Conservation (phyloP, 139 green algal species). For the Micromonas pusilla region DNA sequence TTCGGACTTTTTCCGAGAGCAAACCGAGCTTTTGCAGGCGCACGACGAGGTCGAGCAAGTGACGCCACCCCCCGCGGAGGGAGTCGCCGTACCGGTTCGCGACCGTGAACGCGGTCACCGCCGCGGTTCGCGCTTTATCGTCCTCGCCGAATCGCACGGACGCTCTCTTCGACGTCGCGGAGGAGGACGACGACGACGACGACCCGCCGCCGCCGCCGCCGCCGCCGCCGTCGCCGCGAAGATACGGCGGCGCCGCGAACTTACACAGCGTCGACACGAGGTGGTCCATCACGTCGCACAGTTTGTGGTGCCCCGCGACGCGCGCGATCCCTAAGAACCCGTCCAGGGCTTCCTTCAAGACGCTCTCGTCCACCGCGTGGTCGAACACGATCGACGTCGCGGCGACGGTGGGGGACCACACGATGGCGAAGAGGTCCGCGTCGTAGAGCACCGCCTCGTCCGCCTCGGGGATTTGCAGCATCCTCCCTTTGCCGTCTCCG, state of each 20-base stretch:
- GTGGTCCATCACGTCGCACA: constrained; percentile 50
- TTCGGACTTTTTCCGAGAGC: constrained; percentile 43
- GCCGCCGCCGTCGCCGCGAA: no score
- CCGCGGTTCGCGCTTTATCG: constrained; percentile 56
- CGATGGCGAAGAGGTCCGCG: constrained; percentile 78
- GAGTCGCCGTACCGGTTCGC: constrained; percentile 74
- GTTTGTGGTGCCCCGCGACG: constrained; percentile 42
- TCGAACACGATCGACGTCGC: constrained; percentile 88
- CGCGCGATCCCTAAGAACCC: constrained; percentile 47
- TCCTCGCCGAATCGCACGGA: constrained; percentile 63
- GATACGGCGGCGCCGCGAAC: neutral
- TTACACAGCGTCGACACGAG: constrained; percentile 52
- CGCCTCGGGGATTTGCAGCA: neutral
- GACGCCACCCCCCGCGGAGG: constrained; percentile 70
- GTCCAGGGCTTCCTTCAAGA: constrained; percentile 45
- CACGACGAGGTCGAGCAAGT: constrained; percentile 76
- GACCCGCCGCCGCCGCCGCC: no score
- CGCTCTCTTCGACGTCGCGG: constrained; percentile 37
- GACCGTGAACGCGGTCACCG: constrained; percentile 65
- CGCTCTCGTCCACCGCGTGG: constrained; percentile 47
- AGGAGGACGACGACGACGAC: no score
- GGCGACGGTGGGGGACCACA: constrained; percentile 79
- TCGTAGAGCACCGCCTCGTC: constrained; percentile 46
- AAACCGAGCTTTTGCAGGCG: constrained; percentile 70
- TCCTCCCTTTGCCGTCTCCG: neutral